phyloP scores from a whole-genome alignment of 257 asterid genomes.

The Rauvolfia tetraphylla region DNA sequence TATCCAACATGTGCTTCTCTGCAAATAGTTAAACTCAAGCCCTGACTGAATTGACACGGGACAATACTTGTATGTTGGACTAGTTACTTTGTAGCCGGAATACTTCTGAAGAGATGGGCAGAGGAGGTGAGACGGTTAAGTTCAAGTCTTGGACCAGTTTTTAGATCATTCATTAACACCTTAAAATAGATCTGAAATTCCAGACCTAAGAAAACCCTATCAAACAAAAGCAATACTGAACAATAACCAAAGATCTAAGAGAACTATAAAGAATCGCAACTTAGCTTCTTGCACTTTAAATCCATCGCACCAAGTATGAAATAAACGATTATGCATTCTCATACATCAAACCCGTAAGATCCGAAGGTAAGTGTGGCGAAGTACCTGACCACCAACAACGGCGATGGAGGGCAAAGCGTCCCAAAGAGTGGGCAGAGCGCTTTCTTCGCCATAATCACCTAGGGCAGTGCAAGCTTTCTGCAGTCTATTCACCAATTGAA shows the following conservation, averaged over 20 bases:
- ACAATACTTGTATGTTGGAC: not conserved
- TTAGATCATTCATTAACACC: not conserved
- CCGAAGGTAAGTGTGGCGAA: not conserved
- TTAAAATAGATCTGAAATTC: constrained; percentile 10
- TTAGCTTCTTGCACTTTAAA: not conserved
- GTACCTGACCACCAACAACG: constrained; percentile 98
- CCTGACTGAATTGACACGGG: not conserved
- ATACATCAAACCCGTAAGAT: constrained; percentile 6
- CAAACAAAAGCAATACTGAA: not conserved
- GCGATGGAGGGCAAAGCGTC: constrained; percentile 95
- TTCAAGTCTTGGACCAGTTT: not conserved
- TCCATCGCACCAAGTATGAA: not conserved
- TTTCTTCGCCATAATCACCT: constrained; percentile 89
- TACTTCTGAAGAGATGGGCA: no score
- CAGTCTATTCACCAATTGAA: constrained; percentile 74
- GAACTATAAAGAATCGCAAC: not conserved
- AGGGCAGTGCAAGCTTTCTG: constrained; percentile 97
- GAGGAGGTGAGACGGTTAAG: not conserved
- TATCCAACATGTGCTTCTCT: not conserved
- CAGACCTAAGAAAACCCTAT: not conserved
- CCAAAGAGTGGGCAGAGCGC: constrained; percentile 93
- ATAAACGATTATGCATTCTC: not conserved
- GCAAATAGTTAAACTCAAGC: not conserved
- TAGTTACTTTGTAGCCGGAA: not conserved
- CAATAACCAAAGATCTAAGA: not conserved